A percentile compares a stretch with the other conserved stretches of the same genome.
phyloP scores from a whole-genome alignment of 2,329 filamentous ascomycete genomes.

The Coniochaeta prunicola region DNA sequence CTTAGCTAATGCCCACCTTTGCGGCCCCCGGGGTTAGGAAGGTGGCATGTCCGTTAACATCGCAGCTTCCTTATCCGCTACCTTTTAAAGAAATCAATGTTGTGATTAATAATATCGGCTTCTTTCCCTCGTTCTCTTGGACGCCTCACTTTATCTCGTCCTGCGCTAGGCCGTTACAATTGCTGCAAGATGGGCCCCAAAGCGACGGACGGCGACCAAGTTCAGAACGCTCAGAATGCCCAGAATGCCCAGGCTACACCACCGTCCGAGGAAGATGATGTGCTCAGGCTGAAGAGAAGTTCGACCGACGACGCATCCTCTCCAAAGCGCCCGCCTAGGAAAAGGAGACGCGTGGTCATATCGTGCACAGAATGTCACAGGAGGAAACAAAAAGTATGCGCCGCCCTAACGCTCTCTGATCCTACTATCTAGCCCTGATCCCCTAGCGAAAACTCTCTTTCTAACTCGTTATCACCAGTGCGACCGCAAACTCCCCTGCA shows the following conservation, averaged over 20 bases:
- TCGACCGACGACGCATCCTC: conserved; percentile 2
- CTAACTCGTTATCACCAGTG: conserved; percentile 38
- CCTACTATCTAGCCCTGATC: neutral
- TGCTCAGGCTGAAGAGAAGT: neutral
- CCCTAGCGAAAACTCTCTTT: neutral
- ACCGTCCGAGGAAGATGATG: neutral
- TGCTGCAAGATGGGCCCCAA: neutral
- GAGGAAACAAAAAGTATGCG: conserved; percentile 48
- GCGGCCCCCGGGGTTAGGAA: neutral
- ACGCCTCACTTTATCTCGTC: neutral
- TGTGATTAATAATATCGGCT: neutral
- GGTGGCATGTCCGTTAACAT: neutral
- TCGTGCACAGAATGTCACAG: conserved; percentile 59
- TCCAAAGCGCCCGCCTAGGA: conserved; percentile 36
- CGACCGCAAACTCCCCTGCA: conserved; percentile 51
- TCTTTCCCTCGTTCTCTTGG: neutral
- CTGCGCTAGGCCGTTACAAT: neutral
- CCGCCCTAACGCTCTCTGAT: neutral
- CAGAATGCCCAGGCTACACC: neutral
- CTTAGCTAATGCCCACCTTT: neutral
- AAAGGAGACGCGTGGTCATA: conserved; percentile 53
- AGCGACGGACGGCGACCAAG: neutral
- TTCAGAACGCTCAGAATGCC: neutral
- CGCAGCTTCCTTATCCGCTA: neutral
- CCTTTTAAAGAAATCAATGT: neutral